Evolutionary conservation across 139 green algal species (phyloP).

Genomic region (Tetradesmus lagerheimii): DNA sequence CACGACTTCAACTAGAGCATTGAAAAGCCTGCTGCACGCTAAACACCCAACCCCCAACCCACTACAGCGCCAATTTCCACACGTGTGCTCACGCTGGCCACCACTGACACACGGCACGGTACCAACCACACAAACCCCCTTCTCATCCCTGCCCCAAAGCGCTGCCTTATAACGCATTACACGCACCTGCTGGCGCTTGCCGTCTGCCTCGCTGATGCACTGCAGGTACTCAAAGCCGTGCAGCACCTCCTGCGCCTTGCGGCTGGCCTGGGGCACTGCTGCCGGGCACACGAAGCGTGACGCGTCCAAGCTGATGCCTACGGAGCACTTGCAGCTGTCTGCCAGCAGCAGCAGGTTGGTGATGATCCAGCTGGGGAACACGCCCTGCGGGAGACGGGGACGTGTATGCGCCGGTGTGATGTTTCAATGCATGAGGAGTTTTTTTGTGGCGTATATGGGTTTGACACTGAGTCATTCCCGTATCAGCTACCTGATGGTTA

Average conservation of each 20-base stretch:
- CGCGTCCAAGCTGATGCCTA: constrained; percentile 29
- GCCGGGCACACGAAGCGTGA: neutral
- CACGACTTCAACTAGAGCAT: too few species aligned
- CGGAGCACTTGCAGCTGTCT: neutral
- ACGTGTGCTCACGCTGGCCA: too few species aligned
- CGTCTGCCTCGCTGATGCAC: neutral
- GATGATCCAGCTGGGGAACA: constrained; percentile 36
- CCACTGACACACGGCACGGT: too few species aligned
- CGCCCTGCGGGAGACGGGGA: neutral
- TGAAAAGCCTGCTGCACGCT: too few species aligned
- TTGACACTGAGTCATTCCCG: too few species aligned
- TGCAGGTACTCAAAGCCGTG: constrained; percentile 23
- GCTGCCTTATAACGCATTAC: too few species aligned
- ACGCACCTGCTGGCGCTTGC: constrained; percentile 23
- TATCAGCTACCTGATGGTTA: too few species aligned
- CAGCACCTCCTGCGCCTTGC: neutral
- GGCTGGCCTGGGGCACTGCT: neutral
- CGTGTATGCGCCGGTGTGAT: neutral
- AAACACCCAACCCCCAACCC: too few species aligned
- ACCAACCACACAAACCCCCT: too few species aligned
- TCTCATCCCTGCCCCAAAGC: too few species aligned
- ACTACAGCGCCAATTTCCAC: too few species aligned
- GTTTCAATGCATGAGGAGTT: neutral
- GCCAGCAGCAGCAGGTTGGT: constrained; percentile 1
- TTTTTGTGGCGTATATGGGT: too few species aligned